phyloP scores from a whole-genome alignment of 768 basidiomycete genomes.

The Boletus eberwhitei region DNA sequence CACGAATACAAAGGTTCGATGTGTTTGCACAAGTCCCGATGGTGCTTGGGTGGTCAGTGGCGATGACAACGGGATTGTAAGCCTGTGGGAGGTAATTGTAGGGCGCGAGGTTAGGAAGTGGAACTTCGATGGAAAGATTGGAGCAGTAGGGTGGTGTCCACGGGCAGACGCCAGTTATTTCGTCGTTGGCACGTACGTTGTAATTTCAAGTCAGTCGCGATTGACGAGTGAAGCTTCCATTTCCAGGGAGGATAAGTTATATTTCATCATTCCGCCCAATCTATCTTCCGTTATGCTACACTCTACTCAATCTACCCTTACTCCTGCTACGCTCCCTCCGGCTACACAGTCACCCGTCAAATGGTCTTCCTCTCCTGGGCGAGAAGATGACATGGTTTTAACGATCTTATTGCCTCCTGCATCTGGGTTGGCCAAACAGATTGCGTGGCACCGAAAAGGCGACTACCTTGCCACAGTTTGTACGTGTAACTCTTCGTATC shows the following conservation, averaged over 20 bases:
- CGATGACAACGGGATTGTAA: constrained; percentile 82
- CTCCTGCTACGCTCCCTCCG: constrained; percentile 62
- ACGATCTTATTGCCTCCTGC: constrained; percentile 58
- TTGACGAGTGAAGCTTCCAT: constrained; percentile 8
- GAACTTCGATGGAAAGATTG: constrained; percentile 77
- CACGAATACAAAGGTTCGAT: constrained; percentile 62
- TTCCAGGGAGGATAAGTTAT: constrained; percentile 74
- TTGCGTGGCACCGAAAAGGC: constrained; percentile 90
- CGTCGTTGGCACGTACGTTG: constrained; percentile 71
- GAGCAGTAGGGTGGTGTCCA: constrained; percentile 92
- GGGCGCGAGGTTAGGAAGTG: constrained; percentile 87
- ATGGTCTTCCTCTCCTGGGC: constrained; percentile 55
- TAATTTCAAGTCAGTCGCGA: constrained; percentile 3
- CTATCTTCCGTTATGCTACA: constrained; percentile 55
- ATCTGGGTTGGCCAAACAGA: constrained; percentile 72
- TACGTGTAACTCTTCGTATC: constrained; percentile 43
- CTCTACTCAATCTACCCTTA: constrained; percentile 59
- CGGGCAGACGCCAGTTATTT: constrained; percentile 78
- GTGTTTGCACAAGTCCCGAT: constrained; percentile 78
- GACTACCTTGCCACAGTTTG: constrained; percentile 96
- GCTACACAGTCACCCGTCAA: constrained; percentile 62
- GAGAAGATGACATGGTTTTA: constrained; percentile 55
- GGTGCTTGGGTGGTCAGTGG: constrained; percentile 92
- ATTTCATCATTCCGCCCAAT: constrained; percentile 80
- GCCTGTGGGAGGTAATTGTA: constrained; percentile 89